phyloP scores from a whole-genome alignment of 2,329 filamentous ascomycete species.

The Trichoderma pleuroti region DNA sequence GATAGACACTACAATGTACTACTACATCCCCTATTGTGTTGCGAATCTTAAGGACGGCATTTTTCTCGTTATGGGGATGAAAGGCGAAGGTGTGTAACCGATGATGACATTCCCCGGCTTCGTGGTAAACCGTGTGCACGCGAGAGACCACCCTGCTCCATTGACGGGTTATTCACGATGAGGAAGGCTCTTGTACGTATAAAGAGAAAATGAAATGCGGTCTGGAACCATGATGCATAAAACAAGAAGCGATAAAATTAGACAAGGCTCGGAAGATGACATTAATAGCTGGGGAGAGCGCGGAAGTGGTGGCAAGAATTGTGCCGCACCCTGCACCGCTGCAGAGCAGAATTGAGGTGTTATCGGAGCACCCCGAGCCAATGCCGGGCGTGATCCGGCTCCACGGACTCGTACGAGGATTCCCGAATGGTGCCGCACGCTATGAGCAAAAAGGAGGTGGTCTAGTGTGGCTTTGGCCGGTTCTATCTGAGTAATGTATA shows the following conservation, averaged over 20 bases:
- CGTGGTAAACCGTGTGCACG: background rate
- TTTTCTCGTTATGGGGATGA: background rate
- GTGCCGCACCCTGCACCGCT: background rate
- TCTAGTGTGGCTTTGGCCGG: background rate
- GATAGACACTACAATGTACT: conserved; percentile 18
- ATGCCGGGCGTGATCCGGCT: background rate
- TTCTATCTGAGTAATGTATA: too few species aligned
- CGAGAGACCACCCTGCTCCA: background rate
- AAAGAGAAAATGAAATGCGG: background rate
- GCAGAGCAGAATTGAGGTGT: background rate
- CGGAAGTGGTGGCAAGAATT: background rate
- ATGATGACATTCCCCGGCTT: background rate
- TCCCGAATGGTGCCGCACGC: background rate
- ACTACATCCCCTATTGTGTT: background rate
- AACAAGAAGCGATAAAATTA: background rate
- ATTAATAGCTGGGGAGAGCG: background rate
- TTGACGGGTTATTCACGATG: background rate
- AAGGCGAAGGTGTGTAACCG: background rate
- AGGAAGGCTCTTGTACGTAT: background rate
- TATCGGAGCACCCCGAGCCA: background rate
- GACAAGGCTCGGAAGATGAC: background rate
- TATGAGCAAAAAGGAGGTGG: background rate
- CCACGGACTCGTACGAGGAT: background rate
- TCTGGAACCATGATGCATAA: background rate
- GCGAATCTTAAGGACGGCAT: background rate